These are phyloP conservation scores for Suhomyces kunorum DNA, from an alignment of 1,139 yeast genomes.

Conservation along the genomic window DNA sequence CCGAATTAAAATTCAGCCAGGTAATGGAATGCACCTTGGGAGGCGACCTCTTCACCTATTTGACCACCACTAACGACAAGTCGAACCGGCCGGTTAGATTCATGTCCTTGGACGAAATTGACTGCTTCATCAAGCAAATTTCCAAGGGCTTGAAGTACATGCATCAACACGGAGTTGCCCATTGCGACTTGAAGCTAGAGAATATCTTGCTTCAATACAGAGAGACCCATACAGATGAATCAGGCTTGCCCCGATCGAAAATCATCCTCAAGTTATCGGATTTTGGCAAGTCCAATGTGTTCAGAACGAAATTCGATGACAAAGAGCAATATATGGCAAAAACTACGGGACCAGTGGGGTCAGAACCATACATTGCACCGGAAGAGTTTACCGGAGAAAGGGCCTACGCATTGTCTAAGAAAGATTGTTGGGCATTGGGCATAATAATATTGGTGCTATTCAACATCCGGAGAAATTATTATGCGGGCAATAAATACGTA, in stretches of 20 bases:
- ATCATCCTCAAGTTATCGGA: constrained; percentile 62
- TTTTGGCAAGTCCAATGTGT: constrained; percentile 78
- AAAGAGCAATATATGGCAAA: constrained; percentile 30
- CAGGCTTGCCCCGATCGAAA: constrained; percentile 24
- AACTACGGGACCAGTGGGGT: constrained; percentile 69
- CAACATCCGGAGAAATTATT: constrained; percentile 33
- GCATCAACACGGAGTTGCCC: constrained; percentile 76
- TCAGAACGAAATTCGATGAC: constrained; percentile 63
- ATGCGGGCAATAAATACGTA: constrained; percentile 16
- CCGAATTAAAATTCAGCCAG: constrained; percentile 59
- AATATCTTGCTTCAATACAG: constrained; percentile 47
- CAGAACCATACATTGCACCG: constrained; percentile 74
- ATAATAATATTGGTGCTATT: constrained; percentile 42
- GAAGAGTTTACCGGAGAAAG: constrained; percentile 43
- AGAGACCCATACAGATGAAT: constrained; percentile 2
- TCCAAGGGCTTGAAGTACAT: constrained; percentile 64
- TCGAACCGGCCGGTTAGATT: constrained; percentile 15
- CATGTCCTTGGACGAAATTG: constrained; percentile 55
- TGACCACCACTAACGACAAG: constrained; percentile 24
- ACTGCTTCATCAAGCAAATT: constrained; percentile 70
- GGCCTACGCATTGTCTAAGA: constrained; percentile 55
- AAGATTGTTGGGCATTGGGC: constrained; percentile 74
- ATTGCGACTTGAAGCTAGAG: constrained; percentile 71
- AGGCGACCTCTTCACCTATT: constrained; percentile 60
- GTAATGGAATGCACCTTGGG: constrained; percentile 80